Evolutionary conservation across 1,284 basidiomycete genomes (phyloP).

Genomic region (Flammula alnicola): DNA sequence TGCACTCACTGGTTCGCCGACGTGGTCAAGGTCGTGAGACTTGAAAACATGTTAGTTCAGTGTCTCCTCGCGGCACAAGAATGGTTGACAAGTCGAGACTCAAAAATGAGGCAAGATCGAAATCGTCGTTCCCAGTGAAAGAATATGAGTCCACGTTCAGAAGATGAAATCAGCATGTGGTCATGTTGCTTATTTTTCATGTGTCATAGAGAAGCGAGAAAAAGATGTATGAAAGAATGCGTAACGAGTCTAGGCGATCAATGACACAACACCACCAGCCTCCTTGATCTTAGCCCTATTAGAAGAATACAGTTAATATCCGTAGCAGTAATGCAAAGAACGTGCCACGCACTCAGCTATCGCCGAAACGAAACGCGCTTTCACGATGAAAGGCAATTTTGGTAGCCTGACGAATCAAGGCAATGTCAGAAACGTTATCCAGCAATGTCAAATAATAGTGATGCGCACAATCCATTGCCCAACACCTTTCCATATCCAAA

Average conservation of each 20-base stretch:
- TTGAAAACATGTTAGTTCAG: too few species aligned
- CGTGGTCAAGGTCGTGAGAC: too few species aligned
- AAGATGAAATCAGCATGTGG: conserved; percentile 10
- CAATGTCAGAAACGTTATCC: conserved; percentile 1
- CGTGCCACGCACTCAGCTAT: conserved; percentile 78
- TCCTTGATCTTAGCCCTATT: conserved; percentile 84
- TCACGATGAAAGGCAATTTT: conserved; percentile 91
- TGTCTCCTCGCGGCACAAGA: too few species aligned
- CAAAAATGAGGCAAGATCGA: too few species aligned
- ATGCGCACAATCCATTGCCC: conserved; percentile 82
- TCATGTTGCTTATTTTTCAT: conserved; percentile 23
- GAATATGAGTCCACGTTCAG: too few species aligned
- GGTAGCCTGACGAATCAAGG: conserved; percentile 58
- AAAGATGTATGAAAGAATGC: conserved; percentile 29
- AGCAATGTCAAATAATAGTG: conserved; percentile 5
- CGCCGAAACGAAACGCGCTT: conserved; percentile 91
- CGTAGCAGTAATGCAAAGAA: neutral
- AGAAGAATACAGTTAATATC: conserved; percentile 15
- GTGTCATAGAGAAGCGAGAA: conserved; percentile 27
- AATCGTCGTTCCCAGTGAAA: too few species aligned
- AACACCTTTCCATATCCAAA: conserved; percentile 93
- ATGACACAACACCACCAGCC: conserved; percentile 91
- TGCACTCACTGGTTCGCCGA: too few species aligned
- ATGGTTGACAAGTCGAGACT: too few species aligned
- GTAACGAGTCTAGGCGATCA: conserved; percentile 74